phyloP scores from a whole-genome alignment of 2,329 filamentous ascomycete genomes.

The Parasarocladium wereldwijsianum region DNA sequence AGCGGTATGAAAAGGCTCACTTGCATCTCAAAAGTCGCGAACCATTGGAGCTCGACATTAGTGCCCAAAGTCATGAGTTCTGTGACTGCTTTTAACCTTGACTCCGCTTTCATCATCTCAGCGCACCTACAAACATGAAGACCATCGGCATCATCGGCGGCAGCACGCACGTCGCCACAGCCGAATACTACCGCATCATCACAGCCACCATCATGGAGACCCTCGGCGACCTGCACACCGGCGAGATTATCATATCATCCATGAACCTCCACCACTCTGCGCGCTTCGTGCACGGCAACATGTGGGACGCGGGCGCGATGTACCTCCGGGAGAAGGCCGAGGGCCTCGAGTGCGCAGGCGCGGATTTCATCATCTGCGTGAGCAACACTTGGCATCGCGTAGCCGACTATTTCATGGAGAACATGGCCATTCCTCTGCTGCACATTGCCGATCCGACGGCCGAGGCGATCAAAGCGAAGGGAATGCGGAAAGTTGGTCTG shows the following conservation, averaged over 20 bases:
- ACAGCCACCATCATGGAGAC: slow-evolving; percentile 6
- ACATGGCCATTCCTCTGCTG: slow-evolving; percentile 7
- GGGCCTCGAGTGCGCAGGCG: slow-evolving; percentile 7
- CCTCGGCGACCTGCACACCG: slow-evolving; percentile 8
- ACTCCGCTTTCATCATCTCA: too few relatives aligned
- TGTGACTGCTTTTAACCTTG: too few relatives aligned
- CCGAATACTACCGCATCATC: slow-evolving; percentile 9
- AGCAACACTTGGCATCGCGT: slow-evolving; percentile 9
- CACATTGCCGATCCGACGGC: slow-evolving; percentile 8
- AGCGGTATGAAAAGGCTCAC: too few relatives aligned
- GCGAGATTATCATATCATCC: slow-evolving; percentile 9
- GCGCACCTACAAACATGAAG: too few relatives aligned
- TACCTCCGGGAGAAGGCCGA: slow-evolving; percentile 7
- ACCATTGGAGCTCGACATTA: too few relatives aligned
- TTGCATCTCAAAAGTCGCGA: too few relatives aligned
- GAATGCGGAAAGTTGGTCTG: slow-evolving; percentile 3
- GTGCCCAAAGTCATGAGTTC: too few relatives aligned
- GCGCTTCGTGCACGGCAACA: slow-evolving; percentile 7
- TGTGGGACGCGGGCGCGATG: slow-evolving; percentile 8
- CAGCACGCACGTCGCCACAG: slow-evolving; percentile 9
- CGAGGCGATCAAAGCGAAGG: slow-evolving; percentile 3
- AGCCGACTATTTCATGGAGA: slow-evolving; percentile 10
- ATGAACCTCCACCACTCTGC: slow-evolving; percentile 8
- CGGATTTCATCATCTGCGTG: slow-evolving; percentile 8
- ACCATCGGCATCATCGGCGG: slow-evolving; percentile 9